Conservation (phyloP, 257 asterid genomes). For the Jaltomata sinuosa region DNA sequence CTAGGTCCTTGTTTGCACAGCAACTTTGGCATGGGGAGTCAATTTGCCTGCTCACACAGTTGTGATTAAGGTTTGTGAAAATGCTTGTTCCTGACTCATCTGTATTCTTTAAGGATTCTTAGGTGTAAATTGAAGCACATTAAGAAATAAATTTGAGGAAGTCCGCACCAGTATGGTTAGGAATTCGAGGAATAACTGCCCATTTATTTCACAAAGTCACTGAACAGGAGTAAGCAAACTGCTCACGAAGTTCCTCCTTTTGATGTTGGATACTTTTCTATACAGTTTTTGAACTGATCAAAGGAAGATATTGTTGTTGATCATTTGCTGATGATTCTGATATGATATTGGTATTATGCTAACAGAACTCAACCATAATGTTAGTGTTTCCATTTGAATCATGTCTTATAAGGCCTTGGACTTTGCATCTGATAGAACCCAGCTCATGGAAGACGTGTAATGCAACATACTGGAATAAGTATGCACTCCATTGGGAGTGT, state of each 20-base stretch:
- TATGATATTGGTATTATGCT: background rate
- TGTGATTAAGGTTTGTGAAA: slow-evolving; percentile 88
- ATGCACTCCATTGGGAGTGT: background rate
- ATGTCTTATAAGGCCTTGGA: background rate
- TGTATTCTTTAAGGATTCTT: background rate
- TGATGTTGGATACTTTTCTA: background rate
- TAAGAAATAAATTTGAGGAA: background rate
- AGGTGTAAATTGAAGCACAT: background rate
- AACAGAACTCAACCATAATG: background rate
- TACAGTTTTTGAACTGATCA: background rate
- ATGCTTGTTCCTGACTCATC: background rate
- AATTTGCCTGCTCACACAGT: slow-evolving; percentile 99
- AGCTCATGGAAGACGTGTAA: background rate
- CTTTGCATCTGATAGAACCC: background rate
- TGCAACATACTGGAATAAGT: background rate
- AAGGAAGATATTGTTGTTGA: background rate
- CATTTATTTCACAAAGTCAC: too few relatives aligned
- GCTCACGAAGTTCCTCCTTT: background rate
- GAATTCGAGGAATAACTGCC: too few relatives aligned
- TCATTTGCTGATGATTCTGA: background rate
- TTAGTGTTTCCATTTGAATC: background rate
- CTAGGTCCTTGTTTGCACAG: slow-evolving; percentile 97
- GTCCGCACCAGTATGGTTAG: too few relatives aligned
- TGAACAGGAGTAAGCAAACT: too few relatives aligned
- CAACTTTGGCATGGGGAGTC: slow-evolving; percentile 99